Base-by-base conservation (phyloP, 257 asterid species). In the Solanum clarkiae region DNA sequence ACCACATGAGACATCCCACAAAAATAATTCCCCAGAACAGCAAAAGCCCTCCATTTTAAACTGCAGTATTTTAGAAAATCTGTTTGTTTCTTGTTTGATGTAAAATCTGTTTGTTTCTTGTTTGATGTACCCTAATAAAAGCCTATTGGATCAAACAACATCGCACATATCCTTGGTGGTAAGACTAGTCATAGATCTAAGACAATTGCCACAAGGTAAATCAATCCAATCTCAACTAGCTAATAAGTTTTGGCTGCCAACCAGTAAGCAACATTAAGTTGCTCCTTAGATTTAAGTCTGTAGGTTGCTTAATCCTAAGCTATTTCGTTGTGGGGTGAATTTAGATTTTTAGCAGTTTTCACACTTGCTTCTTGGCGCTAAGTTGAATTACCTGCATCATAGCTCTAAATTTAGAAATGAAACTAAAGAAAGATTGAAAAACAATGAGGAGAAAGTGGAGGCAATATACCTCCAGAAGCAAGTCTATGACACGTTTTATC, bases 401-500 rank as follows among this genome's bases (percentile, higher is more conserved):
- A 77, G 45, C 47, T 26, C 26, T 77, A 26, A 77, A 53, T 51
- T 77, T 16, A 51, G 65, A 77, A 77, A 16, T 26, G 24, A 18
- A 77, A 26, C 26, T 77, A 77, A 49, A 17, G 49, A 24, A 32
- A 17, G 57, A 15, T 51, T 51, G 24, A 77, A 77, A 26, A 15
- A 77, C 10, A 77, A 26, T 16, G 65, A 77, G 56, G 47, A 56
- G 18, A 72, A 10, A 81, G 62, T 49, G 56, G 49, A 84, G 66
- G 59, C 47, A 13, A 29, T 86, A 71, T 89, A 97, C 98, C 97
- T 95, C 95, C 81, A 86, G 89, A 75, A 97, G 94, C 91, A 94
- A 90, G 89, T 89, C 92, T 82, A 95, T 94, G n/a, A 95, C 98
- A 86, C 97, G 97, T 86, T 94, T 94, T 57, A 95, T 97, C 84